Evolutionary conservation across 2,329 filamentous ascomycete species (phyloP).

Genomic region (Elsinoe arachidis): DNA sequence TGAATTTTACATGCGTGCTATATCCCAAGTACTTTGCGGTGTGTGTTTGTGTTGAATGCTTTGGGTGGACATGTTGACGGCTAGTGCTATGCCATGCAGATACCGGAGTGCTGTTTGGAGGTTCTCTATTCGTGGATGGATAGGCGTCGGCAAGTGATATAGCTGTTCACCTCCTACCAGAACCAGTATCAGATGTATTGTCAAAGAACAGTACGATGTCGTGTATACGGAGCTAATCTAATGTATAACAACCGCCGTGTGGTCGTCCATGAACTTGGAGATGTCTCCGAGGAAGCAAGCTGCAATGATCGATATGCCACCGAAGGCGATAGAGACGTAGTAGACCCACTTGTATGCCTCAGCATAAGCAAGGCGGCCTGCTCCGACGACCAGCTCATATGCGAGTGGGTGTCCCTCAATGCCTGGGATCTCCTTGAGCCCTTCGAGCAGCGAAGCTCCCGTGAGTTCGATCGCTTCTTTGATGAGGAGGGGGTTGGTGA

Average conservation of each 20-base stretch:
- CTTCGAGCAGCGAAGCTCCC: slow-evolving; percentile 42
- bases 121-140: too few relatives aligned
- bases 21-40: too few relatives aligned
- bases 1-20: too few relatives aligned
- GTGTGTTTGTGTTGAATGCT: too few relatives aligned
- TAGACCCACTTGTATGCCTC: slow-evolving; percentile 54
- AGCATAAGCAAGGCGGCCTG: slow-evolving; percentile 49
- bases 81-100: too few relatives aligned
- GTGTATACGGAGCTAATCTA: too few relatives aligned
- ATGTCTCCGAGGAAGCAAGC: slow-evolving; percentile 47
- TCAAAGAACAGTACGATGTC: too few relatives aligned
- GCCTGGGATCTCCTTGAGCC: slow-evolving; percentile 43
- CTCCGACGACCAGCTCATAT: slow-evolving; percentile 45
- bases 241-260: slow-evolving; percentile 17
- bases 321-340: slow-evolving; percentile 55
- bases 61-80: too few relatives aligned
- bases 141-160: too few relatives aligned
- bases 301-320: slow-evolving; percentile 47
- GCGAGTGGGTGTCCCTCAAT: slow-evolving; percentile 44
- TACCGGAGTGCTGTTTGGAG: too few relatives aligned
- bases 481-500: slow-evolving; percentile 42
- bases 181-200: too few relatives aligned
- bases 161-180: too few relatives aligned
- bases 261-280: slow-evolving; percentile 25
- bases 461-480: slow-evolving; percentile 46